Percentiles rank a stretch among this genome's conserved stretches.
Conservation (phyloP, 805 yeast species). For the Jamesozyma rosinii region DNA sequence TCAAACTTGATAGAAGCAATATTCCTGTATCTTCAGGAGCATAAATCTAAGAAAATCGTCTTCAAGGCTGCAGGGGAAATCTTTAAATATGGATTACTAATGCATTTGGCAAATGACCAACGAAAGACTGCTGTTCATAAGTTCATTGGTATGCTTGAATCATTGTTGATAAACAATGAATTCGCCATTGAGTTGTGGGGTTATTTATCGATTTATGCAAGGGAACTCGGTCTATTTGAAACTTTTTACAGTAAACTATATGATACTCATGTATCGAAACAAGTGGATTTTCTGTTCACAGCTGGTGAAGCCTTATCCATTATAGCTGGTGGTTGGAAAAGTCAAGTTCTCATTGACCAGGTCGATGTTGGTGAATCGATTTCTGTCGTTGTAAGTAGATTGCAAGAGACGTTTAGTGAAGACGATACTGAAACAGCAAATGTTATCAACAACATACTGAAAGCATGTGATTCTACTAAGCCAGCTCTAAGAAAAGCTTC, state of each 20-base stretch:
- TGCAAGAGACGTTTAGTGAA: not conserved
- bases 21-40: not conserved
- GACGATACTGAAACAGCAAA: constrained; percentile 9
- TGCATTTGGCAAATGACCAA: constrained; percentile 9
- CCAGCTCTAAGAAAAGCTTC: constrained; percentile 68
- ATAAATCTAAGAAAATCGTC: constrained; percentile 2
- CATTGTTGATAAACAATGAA: constrained; percentile 49
- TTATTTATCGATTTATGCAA: constrained; percentile 38
- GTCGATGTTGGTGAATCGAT: constrained; percentile 39
- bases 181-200: constrained; percentile 49
- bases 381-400: not conserved
- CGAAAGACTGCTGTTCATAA: constrained; percentile 16
- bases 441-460: constrained; percentile 43
- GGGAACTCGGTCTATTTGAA: constrained; percentile 26
- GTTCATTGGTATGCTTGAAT: constrained; percentile 28
- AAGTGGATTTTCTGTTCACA: constrained; percentile 65
- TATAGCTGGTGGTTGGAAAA: constrained; percentile 66
- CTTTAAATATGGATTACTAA: constrained; percentile 33
- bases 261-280: constrained; percentile 56
- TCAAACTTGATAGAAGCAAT: constrained; percentile 1
- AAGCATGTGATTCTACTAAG: constrained; percentile 51
- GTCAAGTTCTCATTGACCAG: constrained; percentile 42
- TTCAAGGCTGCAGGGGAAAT: constrained; percentile 27
- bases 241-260: constrained; percentile 39
- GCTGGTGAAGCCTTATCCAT: constrained; percentile 78